Conservation (phyloP, 495 filamentous ascomycete genomes). For the Ascodesmis nigricans region DNA sequence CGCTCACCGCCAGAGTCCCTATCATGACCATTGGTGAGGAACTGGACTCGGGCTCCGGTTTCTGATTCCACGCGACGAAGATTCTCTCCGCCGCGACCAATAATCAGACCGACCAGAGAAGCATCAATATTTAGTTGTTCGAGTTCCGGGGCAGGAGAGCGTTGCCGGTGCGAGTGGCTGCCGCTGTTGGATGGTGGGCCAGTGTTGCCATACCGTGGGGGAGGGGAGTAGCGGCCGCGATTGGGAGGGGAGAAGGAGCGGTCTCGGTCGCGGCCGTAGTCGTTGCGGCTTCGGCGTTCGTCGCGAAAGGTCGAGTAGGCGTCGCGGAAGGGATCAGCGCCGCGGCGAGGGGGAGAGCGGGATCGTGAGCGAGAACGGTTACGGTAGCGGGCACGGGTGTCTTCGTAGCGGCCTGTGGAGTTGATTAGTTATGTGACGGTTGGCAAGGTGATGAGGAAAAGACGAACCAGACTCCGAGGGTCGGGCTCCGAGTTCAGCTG, state of each 20-base stretch:
- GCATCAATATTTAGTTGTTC: conserved; percentile 60
- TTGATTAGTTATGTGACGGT: conserved; percentile 10
- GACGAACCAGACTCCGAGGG: no score
- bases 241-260: conserved; percentile 35
- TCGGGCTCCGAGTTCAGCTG: conserved; percentile 43
- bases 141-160: conserved; percentile 39
- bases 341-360: conserved; percentile 38
- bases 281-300: conserved; percentile 43
- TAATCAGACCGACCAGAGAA: conserved; percentile 58
- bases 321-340: conserved; percentile 21
- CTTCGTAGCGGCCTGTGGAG: conserved; percentile 22
- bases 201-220: conserved; percentile 20
- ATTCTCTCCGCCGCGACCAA: conserved; percentile 65
- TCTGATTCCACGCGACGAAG: conserved; percentile 54
- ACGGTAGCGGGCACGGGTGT: conserved; percentile 20
- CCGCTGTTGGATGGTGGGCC: no score
- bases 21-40: conserved; percentile 41
- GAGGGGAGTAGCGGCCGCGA: conserved; percentile 23
- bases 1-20: conserved; percentile 41
- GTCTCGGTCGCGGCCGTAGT: conserved; percentile 33
- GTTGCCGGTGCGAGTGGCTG: conserved; percentile 25
- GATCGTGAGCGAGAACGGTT: conserved; percentile 45
- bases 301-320: conserved; percentile 40
- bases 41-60: conserved; percentile 56
- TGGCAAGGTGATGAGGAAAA: neutral